Conservation (phyloP, 2,329 filamentous ascomycete genomes). For the Corynespora cassiicola region DNA sequence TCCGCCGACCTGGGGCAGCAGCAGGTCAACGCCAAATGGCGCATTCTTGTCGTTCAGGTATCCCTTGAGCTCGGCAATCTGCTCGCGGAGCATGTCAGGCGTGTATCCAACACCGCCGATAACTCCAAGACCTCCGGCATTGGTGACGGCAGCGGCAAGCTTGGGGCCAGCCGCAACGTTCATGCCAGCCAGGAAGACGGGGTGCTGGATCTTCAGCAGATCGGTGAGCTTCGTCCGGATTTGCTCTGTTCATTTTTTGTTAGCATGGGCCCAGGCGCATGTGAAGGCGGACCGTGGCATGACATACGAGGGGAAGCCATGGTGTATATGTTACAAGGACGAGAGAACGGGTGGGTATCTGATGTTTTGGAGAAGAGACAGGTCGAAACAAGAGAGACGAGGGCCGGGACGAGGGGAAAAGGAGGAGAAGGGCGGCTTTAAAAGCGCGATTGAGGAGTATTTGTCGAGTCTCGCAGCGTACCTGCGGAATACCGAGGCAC, state of each 20-base stretch:
- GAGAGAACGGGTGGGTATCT: slow-evolving; percentile 3
- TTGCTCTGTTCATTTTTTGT: slow-evolving; percentile 66
- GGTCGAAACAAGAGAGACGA: slow-evolving; percentile 2
- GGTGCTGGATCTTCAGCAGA: slow-evolving; percentile 97
- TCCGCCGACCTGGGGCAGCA: slow-evolving; percentile 93
- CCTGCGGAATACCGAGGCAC: slow-evolving; percentile 33
- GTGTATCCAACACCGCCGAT: slow-evolving; percentile 96
- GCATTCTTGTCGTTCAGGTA: slow-evolving; percentile 88
- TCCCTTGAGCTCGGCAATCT: slow-evolving; percentile 92
- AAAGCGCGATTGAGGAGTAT: slow-evolving; percentile 27
- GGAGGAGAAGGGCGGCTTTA: slow-evolving; percentile 18
- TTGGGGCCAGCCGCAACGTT: slow-evolving; percentile 97
- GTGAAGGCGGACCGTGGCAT: slow-evolving; percentile 19
- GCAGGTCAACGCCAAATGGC: slow-evolving; percentile 91
- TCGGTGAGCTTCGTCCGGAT: slow-evolving; percentile 93
- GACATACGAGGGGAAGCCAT: slow-evolving; percentile 84
- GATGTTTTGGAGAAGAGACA: background rate
- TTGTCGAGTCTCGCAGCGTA: slow-evolving; percentile 20
- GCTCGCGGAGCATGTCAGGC: slow-evolving; percentile 94
- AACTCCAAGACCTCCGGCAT: slow-evolving; percentile 94
- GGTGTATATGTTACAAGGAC: slow-evolving; percentile 23
- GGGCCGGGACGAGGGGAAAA: slow-evolving; percentile 4
- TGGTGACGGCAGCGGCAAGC: slow-evolving; percentile 94
- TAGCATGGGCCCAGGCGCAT: slow-evolving; percentile 21
- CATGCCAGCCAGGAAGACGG: slow-evolving; percentile 95